Conservation (phyloP, 768 basidiomycete species). For the Phylloporus scabripes region DNA sequence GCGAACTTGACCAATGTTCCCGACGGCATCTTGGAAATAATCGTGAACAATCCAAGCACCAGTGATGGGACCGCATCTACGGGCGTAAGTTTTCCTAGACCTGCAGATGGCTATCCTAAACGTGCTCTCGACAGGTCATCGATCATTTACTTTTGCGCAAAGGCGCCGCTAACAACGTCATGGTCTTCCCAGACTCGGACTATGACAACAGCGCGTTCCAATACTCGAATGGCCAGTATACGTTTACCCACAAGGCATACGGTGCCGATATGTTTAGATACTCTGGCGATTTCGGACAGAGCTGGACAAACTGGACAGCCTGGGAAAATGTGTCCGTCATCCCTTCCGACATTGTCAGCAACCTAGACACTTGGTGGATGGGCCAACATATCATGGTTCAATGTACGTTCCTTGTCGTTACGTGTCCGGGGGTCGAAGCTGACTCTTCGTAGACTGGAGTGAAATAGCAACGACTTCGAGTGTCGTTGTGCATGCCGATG, state of each 20-base stretch:
- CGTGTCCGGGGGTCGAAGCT: neutral
- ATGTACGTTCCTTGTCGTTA: slow-evolving; percentile 44
- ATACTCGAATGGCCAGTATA: slow-evolving; percentile 57
- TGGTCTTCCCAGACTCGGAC: slow-evolving; percentile 83
- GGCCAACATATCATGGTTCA: slow-evolving; percentile 87
- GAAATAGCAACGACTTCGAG: slow-evolving; percentile 53
- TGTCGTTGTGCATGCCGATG: slow-evolving; percentile 74
- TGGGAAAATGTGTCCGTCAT: slow-evolving; percentile 75
- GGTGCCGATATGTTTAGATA: slow-evolving; percentile 89
- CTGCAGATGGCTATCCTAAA: slow-evolving; percentile 1
- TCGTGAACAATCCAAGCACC: slow-evolving; percentile 51
- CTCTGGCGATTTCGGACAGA: slow-evolving; percentile 79
- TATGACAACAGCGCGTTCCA: slow-evolving; percentile 62
- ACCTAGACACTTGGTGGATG: slow-evolving; percentile 55
- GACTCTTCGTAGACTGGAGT: slow-evolving; percentile 63
- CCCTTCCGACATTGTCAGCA: slow-evolving; percentile 49
- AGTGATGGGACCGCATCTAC: slow-evolving; percentile 41
- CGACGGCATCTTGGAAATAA: slow-evolving; percentile 78
- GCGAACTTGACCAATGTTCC: slow-evolving; percentile 69
- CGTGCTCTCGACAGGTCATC: slow-evolving; percentile 36
- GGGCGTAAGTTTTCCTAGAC: slow-evolving; percentile 41
- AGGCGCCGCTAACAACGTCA: slow-evolving; percentile 65
- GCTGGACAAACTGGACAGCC: slow-evolving; percentile 73
- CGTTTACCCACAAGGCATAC: slow-evolving; percentile 73
- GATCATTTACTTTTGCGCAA: slow-evolving; percentile 83